A percentile compares a stretch with the other conserved stretches of the same genome.
phyloP scores from a whole-genome alignment of 768 basidiomycete genomes.

The Macrolepiota albuminosa region DNA sequence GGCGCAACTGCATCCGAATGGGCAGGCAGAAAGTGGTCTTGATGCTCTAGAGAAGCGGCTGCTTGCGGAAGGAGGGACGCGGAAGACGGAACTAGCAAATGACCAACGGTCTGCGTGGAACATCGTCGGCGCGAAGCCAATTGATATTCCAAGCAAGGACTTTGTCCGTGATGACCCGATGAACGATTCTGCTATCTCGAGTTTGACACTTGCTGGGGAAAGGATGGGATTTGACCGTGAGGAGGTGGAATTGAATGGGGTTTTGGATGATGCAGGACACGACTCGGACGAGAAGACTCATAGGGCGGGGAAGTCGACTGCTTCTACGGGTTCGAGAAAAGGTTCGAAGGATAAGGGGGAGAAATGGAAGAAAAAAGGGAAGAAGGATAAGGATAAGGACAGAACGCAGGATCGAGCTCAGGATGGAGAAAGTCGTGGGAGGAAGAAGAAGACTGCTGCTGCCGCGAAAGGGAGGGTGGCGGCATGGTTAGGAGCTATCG shows the following conservation, averaged over 20 bases:
- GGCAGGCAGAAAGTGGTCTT: slow-evolving; percentile 48
- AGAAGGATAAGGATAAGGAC: slow-evolving; percentile 22
- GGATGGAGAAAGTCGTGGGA: slow-evolving; percentile 21
- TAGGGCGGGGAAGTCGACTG: slow-evolving; percentile 27
- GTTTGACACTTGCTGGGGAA: slow-evolving; percentile 41
- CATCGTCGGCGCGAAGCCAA: slow-evolving; percentile 26
- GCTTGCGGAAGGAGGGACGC: slow-evolving; percentile 69
- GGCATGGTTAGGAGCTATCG: slow-evolving; percentile 71
- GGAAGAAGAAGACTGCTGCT: slow-evolving; percentile 22
- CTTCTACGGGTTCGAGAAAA: slow-evolving; percentile 21
- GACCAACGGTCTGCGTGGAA: slow-evolving; percentile 26
- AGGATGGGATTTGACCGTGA: slow-evolving; percentile 18
- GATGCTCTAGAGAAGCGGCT: slow-evolving; percentile 70
- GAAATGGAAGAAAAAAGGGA: slow-evolving; percentile 21
- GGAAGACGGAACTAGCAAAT: slow-evolving; percentile 32
- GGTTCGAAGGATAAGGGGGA: slow-evolving; percentile 22
- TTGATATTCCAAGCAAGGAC: slow-evolving; percentile 30
- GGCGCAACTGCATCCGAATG: slow-evolving; percentile 10
- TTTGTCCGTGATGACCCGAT: slow-evolving; percentile 30
- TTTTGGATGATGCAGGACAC: slow-evolving; percentile 18
- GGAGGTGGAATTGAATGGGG: slow-evolving; percentile 23
- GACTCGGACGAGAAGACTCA: slow-evolving; percentile 40
- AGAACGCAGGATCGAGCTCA: slow-evolving; percentile 17
- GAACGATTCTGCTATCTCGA: slow-evolving; percentile 53
- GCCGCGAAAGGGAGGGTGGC: slow-evolving; percentile 69